Base-by-base conservation (phyloP, 345 rosid species). In the Camelina sativa region DNA sequence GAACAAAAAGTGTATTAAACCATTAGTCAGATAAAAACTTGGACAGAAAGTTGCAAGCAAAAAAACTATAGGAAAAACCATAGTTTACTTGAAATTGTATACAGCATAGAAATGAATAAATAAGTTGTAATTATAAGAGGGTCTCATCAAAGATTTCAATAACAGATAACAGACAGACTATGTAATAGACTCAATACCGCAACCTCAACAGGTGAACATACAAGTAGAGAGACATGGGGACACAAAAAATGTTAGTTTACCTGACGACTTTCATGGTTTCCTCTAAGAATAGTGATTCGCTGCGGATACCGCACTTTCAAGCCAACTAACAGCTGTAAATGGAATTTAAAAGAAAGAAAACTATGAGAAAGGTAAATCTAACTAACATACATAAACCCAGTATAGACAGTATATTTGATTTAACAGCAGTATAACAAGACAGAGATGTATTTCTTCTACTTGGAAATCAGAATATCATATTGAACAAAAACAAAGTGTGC, bases 221-320 rank as follows among this genome's bases (percentile, higher is more conserved):
- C 58, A 62, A 63, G 37, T 1, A 44, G 15, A 58, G 11, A 58
- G 69, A 41, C 7, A 61, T 6, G 11, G n/a, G 23, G 23, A 60
- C 38, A 61, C 30, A 23, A 20, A 17, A 43, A 25, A 25, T 25
- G 11, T 67, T 25, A 34, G 46, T 70, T 47, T 82, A 91, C 94
- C 92, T 91, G 97, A 55, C 97, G 97, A 71, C 97, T 91, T 76
- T 91, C 97, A 75, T 91, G 97, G 67, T 91, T 89, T 67, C 97
- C 97, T 80, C 97, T 82, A 63, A 91, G 91, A 82, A 91, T 89
- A 57, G 97, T 91, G 63, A 91, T 86, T 57, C 97, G 76, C 71
- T 87, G 92, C 10, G 88, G 88, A 76, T 89, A 91, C 16, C 97
- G 89, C 44, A 91, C 97, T 81, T 91, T 91, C 74, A 91, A 72